Evolutionary conservation across 805 yeast genomes (phyloP), one percentile per base, ranked within the genome.

Genomic region (Brettanomyces custersianus): DNA sequence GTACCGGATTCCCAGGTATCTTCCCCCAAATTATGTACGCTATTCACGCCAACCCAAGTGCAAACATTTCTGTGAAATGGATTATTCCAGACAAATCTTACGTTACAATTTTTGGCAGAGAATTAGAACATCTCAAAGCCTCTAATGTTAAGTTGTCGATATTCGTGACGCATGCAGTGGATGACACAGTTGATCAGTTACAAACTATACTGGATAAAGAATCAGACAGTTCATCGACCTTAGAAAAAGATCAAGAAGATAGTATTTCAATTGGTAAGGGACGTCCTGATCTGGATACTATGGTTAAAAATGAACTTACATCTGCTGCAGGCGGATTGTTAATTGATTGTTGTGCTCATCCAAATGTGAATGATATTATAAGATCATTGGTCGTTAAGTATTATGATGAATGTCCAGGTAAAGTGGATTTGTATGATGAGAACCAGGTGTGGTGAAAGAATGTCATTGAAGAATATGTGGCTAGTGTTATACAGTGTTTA

Each of bases 1-100:
- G 92, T 21, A 75, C 75, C 36, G 92, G 92, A 36, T 63, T 82
- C 35, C 77, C 90, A 1, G 83, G 77, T 33, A 62, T 68, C 21
- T 67, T 57, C 42, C 59, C 68, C 11, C 72, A 70, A 47, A 66
- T 62, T 16, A 20, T 36, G 29, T 50, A 49, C 17, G 39, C 58
- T n/a, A 68, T 62, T 6, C 17, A 40, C 9, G 38, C 48, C 7
- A 52, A 58, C 28, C 36, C 59, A 2, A 55, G 57, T 30, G 62
- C 56, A 18, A 50, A 54, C 28, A 54, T 66, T 21, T 68, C 70
- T 38, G 63, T 83, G 36, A 57, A 70, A 25, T 85, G 95, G 94
- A 66, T 70, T 7, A 63, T 81, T 8, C 63, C 78, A 37, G 72
- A 75, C 25, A 60, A 64, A 40, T 57, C 59, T 28, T 67, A 77